phyloP scores from a whole-genome alignment of 768 basidiomycete genomes.

The Coprinopsis strossmayeri region DNA sequence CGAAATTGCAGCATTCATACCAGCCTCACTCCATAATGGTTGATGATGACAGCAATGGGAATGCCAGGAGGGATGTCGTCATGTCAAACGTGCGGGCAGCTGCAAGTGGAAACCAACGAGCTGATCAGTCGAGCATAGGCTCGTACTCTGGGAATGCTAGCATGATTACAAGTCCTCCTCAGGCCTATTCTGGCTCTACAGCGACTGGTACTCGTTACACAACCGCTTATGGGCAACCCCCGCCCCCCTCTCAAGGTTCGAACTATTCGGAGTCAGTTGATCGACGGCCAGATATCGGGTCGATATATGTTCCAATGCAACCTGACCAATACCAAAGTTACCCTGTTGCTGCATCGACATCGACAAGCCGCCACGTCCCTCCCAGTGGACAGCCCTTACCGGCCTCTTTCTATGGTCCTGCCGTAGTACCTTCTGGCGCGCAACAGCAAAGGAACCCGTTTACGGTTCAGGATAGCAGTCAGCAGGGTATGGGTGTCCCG shows the following conservation, averaged over 20 bases:
- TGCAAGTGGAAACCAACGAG: slow-evolving; percentile 41
- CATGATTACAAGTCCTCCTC: slow-evolving; percentile 68
- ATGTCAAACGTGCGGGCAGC: slow-evolving; percentile 73
- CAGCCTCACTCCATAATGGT: slow-evolving; percentile 62
- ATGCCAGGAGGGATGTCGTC: slow-evolving; percentile 59
- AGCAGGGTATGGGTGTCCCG: slow-evolving; percentile 70
- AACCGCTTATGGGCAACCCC: slow-evolving; percentile 42
- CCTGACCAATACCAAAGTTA: slow-evolving; percentile 72
- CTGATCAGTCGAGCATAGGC: neutral
- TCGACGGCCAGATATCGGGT: slow-evolving; percentile 56
- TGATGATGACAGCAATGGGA: slow-evolving; percentile 45
- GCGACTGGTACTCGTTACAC: slow-evolving; percentile 57
- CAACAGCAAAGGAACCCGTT: slow-evolving; percentile 37
- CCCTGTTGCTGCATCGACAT: slow-evolving; percentile 27
- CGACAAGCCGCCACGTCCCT: slow-evolving; percentile 34
- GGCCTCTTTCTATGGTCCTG: slow-evolving; percentile 66
- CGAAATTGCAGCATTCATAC: slow-evolving; percentile 59
- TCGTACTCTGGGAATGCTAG: slow-evolving; percentile 24
- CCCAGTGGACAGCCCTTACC: slow-evolving; percentile 46
- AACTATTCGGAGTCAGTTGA: slow-evolving; percentile 28
- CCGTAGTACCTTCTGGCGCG: slow-evolving; percentile 47
- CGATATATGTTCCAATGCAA: slow-evolving; percentile 76
- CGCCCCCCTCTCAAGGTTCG: slow-evolving; percentile 25
- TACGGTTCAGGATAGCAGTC: slow-evolving; percentile 46
- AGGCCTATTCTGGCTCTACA: slow-evolving; percentile 52